Conservation (phyloP, 441 rosid genomes). For the Jatropha podagrica region DNA sequence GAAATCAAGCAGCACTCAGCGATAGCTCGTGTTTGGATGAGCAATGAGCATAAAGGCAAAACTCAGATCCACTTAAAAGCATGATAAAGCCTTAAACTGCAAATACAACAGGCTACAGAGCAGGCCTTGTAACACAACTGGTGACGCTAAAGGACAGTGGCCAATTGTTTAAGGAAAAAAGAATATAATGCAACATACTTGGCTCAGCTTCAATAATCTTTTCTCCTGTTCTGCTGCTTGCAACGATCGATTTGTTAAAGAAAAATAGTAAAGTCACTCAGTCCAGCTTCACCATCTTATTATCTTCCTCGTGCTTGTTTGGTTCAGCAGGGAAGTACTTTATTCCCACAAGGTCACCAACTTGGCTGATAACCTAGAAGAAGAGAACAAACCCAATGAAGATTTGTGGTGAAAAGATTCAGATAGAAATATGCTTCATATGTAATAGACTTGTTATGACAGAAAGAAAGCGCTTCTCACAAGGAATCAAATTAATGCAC, state of each 20-base stretch:
- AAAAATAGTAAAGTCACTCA: not conserved
- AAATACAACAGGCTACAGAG: constrained; percentile 7
- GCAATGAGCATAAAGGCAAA: not conserved
- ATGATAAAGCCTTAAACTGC: not conserved
- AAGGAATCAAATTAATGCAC: not conserved
- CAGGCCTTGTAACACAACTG: not conserved
- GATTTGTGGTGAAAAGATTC: not conserved
- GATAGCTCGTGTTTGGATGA: constrained; percentile 6
- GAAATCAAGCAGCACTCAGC: constrained; percentile 2
- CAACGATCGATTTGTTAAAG: not conserved
- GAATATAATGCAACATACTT: constrained; percentile 4
- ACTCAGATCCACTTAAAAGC: constrained; percentile 14
- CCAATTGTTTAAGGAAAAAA: constrained; percentile 1
- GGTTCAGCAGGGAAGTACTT: constrained; percentile 87
- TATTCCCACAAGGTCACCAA: constrained; percentile 74
- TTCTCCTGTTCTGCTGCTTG: not conserved
- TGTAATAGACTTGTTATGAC: not conserved
- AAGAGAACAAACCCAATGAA: not conserved
- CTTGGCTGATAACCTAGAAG: constrained; percentile 65
- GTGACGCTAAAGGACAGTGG: not conserved
- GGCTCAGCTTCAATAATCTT: not conserved
- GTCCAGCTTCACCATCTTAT: constrained; percentile 17
- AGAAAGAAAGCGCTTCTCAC: not conserved
- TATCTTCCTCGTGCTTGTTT: constrained; percentile 36
- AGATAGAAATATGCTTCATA: not conserved